A percentile compares a stretch with the other conserved stretches of the same genome.
Conservation (phyloP, 2,329 filamentous ascomycete species). For the Ramularia endophylla region DNA sequence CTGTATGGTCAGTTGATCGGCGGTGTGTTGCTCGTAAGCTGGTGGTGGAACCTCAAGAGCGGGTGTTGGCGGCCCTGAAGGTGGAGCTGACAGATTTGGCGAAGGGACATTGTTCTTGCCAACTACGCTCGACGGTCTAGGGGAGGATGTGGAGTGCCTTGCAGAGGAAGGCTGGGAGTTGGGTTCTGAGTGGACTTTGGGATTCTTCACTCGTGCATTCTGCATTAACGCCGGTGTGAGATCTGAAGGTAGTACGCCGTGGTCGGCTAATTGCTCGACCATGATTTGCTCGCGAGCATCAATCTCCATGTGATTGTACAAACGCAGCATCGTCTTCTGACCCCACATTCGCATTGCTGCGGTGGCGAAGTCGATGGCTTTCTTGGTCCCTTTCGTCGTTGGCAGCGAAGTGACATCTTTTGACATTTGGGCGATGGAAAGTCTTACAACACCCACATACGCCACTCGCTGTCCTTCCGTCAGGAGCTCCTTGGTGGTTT, state of each 20-base stretch:
- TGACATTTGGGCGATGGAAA: constrained; percentile 74
- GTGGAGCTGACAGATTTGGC: constrained; percentile 26
- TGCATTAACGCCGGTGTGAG: constrained; percentile 82
- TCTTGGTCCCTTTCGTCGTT: constrained; percentile 62
- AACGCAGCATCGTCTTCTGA: constrained; percentile 93
- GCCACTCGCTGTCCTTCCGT: constrained; percentile 95
- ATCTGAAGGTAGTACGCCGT: constrained; percentile 80
- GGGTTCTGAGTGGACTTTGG: constrained; percentile 32
- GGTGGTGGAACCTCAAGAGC: constrained; percentile 34
- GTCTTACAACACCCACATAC: constrained; percentile 82
- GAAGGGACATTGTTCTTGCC: constrained; percentile 14
- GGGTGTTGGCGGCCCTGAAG: constrained; percentile 16
- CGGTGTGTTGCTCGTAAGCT: constrained; percentile 55
- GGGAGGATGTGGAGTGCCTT: constrained; percentile 24
- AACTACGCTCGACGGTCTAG: constrained; percentile 16
- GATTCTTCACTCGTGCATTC: constrained; percentile 89
- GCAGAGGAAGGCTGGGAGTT: constrained; percentile 26
- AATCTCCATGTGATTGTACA: constrained; percentile 97
- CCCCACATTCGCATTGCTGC: constrained; percentile 93
- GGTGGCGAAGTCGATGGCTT: constrained; percentile 59
- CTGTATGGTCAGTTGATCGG: constrained; percentile 71
- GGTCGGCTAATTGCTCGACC: constrained; percentile 94
- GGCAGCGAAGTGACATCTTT: constrained; percentile 60
- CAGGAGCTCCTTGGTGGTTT: constrained; percentile 89
- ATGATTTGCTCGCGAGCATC: constrained; percentile 87